phyloP scores from a whole-genome alignment of 73 alveolate genomes.

The Breviolum minutum region DNA sequence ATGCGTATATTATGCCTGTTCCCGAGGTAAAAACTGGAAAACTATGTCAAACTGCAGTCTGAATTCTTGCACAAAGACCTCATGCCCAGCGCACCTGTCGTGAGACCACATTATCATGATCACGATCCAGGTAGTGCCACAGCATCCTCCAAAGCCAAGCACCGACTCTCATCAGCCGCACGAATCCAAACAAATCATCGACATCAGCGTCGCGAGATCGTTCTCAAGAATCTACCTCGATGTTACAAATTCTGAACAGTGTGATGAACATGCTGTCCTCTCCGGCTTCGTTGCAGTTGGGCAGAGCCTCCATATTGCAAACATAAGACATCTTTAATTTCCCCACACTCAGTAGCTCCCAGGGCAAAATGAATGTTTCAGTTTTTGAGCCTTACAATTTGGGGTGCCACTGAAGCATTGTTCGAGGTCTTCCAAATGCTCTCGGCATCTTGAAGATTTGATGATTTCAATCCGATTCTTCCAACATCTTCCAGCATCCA shows the following conservation, averaged over 20 bases:
- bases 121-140: conserved; percentile 60
- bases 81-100: background rate
- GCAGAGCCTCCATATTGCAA: background rate
- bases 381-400: too few species aligned
- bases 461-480: too few species aligned
- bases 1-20: background rate
- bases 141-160: background rate
- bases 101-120: background rate
- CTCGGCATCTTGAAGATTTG: too few species aligned
- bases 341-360: too few species aligned
- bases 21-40: background rate
- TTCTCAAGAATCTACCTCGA: background rate
- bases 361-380: too few species aligned
- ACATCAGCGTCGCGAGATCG: background rate
- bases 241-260: too few species aligned
- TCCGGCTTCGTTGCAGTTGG: conserved; percentile 23
- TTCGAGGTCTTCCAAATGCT: too few species aligned
- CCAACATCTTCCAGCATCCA: too few species aligned
- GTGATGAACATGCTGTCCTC: background rate
- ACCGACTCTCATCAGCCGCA: background rate
- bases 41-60: background rate
- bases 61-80: background rate
- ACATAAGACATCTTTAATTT: background rate
- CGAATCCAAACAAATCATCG: background rate
- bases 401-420: too few species aligned